Percentiles rank a stretch among this genome's conserved stretches.
Conservation (phyloP, 83 land plant genomes). For the Diphasiastrum complanatum region DNA sequence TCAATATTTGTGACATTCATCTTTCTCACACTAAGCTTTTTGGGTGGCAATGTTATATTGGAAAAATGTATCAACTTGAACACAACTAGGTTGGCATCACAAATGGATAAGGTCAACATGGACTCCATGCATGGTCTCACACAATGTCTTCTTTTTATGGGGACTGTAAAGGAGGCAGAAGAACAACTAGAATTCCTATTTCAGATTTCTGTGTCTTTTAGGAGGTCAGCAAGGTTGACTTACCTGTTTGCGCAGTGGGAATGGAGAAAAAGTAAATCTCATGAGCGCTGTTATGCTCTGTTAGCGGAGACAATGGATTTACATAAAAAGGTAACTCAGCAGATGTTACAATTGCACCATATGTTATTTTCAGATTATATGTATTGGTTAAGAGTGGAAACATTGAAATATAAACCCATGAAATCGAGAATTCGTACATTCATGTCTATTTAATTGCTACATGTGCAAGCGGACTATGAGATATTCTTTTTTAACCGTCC, state of each 20-base stretch:
- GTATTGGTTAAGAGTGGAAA: background rate
- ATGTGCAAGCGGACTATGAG: too few relatives aligned
- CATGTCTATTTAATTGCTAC: too few relatives aligned
- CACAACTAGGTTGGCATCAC: constrained; percentile 14
- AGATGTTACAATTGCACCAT: background rate
- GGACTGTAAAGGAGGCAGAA: constrained; percentile 21
- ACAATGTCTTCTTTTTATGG: constrained; percentile 23
- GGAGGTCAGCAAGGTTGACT: constrained; percentile 16
- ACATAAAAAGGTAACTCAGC: constrained; percentile 9
- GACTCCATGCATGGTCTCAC: constrained; percentile 23
- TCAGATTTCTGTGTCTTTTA: constrained; percentile 19
- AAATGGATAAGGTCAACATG: constrained; percentile 17
- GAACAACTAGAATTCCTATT: constrained; percentile 22
- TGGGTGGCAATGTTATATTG: too few relatives aligned
- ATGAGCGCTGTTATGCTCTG: constrained; percentile 14
- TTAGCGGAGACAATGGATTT: constrained; percentile 13
- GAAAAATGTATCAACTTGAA: too few relatives aligned
- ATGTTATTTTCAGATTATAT: background rate
- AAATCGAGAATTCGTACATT: too few relatives aligned
- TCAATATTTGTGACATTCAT: too few relatives aligned
- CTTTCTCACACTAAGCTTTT: too few relatives aligned
- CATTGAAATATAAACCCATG: too few relatives aligned
- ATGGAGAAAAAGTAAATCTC: constrained; percentile 13
- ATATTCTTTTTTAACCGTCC: too few relatives aligned
- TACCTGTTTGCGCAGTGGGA: constrained; percentile 25